These are phyloP conservation scores for Candida glucosophila DNA, from an alignment of 1,139 yeast genomes.

Conservation along the genomic window DNA sequence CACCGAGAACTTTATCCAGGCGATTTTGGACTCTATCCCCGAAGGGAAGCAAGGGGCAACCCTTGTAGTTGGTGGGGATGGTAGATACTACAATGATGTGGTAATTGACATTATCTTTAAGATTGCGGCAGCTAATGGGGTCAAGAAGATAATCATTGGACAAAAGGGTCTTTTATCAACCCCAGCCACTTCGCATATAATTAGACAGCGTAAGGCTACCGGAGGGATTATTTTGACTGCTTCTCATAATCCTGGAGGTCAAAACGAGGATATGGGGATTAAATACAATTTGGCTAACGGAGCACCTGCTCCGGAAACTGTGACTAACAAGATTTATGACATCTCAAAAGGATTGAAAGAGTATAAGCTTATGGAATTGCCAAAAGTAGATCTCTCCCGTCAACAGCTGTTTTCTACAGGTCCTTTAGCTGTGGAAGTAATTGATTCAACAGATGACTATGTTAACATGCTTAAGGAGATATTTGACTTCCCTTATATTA, in stretches of 20 bases:
- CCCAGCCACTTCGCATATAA: slow-evolving; percentile 92
- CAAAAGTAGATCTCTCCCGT: slow-evolving; percentile 49
- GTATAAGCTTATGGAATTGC: slow-evolving; percentile 54
- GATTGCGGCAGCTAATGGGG: slow-evolving; percentile 90
- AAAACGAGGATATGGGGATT: slow-evolving; percentile 85
- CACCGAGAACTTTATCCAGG: slow-evolving; percentile 90
- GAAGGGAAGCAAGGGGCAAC: slow-evolving; percentile 73
- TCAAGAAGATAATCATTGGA: slow-evolving; percentile 76
- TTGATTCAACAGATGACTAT: slow-evolving; percentile 76
- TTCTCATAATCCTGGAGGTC: slow-evolving; percentile 99
- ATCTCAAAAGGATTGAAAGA: slow-evolving; percentile 48
- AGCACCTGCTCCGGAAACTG: slow-evolving; percentile 98
- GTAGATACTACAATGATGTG: slow-evolving; percentile 79
- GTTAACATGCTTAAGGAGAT: slow-evolving; percentile 73
- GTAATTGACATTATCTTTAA: slow-evolving; percentile 76
- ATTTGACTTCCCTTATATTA: slow-evolving; percentile 82
- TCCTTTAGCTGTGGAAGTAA: slow-evolving; percentile 62
- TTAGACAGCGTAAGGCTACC: slow-evolving; percentile 69
- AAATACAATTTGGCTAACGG: slow-evolving; percentile 93
- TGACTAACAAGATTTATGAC: slow-evolving; percentile 80
- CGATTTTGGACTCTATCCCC: slow-evolving; percentile 79
- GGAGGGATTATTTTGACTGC: slow-evolving; percentile 97
- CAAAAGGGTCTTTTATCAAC: slow-evolving; percentile 84
- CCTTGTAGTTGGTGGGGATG: slow-evolving; percentile 94
- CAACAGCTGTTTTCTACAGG: slow-evolving; percentile 50